Base-by-base conservation (phyloP, 192 early-diverging fungal species). In the Phlyctochytrium arcticum region DNA sequence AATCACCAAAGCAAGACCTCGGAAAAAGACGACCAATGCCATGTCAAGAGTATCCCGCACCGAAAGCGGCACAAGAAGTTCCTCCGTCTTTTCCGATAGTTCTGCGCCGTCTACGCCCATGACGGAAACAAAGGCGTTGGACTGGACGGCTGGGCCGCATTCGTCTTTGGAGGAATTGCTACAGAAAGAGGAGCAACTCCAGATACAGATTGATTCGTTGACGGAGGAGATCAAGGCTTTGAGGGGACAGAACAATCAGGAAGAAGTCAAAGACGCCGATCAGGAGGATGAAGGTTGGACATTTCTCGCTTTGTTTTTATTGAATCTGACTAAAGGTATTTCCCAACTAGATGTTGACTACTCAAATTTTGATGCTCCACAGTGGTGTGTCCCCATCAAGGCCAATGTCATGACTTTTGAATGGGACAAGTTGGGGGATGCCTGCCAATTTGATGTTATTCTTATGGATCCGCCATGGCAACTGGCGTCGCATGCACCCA, bases 401-500 rank as follows among this genome's bases (percentile, higher is more conserved):
- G 90, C 95, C 24, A 92, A 95, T 75, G 95, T 98, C 31, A 87
- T 92, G 84, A 90, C 86, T 49, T 98, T 94, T 87, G 95, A 98
- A 57, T 98, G 93, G 92, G 82, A 87, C 72, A 80, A 85, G 62
- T 79, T 97, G 27, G 91, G 90, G 5, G 58, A 61, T 31, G 89
- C 84, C 31, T 88, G 88, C 65, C 95, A 95, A 73, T 98, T 98
- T 60, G 93, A 95, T 70, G 91, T 90, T 34, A 92, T 98, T 57
- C 63, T 90, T 42, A 93, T 94, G 81, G 95, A 98, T 78, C 95
- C 95, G 48, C 93, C 95, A 71, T 98, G 95, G 95, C 95, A 95
- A 79, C 84, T 98, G 15, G 92, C 95, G 26, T 91, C 92, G 12
- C 87, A 94, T 67, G 89, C 90, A 0, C 95, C 95, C 6, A 95